Evolutionary conservation across 2,329 filamentous ascomycete genomes (phyloP), one percentile per base, ranked within the genome.

Genomic region (Ceratocystis papillata): DNA sequence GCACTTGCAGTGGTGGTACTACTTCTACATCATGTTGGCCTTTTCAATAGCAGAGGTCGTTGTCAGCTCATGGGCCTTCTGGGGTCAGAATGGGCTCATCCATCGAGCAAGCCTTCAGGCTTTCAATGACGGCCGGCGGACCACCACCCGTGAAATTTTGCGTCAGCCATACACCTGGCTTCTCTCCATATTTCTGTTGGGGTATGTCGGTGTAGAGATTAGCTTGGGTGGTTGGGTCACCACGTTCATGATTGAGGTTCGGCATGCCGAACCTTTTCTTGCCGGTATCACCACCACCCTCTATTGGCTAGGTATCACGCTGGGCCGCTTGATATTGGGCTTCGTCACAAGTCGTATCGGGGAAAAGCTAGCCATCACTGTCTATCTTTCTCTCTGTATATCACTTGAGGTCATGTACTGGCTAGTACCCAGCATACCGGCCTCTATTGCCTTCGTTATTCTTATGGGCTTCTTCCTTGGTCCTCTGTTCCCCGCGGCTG

Each of bases 281-380:
- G 86, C 87, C 44, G 90, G 90, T 2, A 83, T 94, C 76, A 85
- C 84, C 0, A 86, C 85, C 0, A 93, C 89, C 0, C 86, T 89
- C 0, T 95, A 93, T 76, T 96, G 90, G 90, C 81, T 90, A 55
- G 90, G 90, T 0, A 80, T 95, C 69, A 92, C 89, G 0, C 74
- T 90, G 0, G 90, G 90, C 0, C 79, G 90, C 1, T 77, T 94
- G 2, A 73, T 86, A 0, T 75, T 95, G 17, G 89, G 89, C 0
- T 94, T 95, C 70, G 78, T 92, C 2, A 95, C 90, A 1, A 85
- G 86, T 1, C 77, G 80, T 1, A 77, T 90, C 20, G 89, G 89
- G 0, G 90, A 93, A 76, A 89, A 87, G 73, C 72, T 82, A 17
- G 81, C 85, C 48, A 81, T 87, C 64, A 74, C 79, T 5, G 73